phyloP scores from a whole-genome alignment of 2,329 filamentous ascomycete species.

The Penicillium hordei region DNA sequence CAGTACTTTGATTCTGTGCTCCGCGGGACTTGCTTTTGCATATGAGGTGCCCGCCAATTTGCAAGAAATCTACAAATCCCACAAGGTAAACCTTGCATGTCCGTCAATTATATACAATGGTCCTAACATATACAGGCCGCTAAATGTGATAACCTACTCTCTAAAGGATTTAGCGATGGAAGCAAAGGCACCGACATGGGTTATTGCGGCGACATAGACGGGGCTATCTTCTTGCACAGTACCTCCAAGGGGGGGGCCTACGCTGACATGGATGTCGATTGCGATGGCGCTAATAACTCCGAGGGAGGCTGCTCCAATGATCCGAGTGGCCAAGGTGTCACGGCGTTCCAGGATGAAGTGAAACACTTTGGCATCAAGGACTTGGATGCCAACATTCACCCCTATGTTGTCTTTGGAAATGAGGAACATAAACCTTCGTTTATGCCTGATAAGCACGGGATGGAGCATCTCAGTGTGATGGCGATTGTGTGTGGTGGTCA shows the following conservation, averaged over 20 bases:
- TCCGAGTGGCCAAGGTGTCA: constrained; percentile 42
- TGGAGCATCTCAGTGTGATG: constrained; percentile 56
- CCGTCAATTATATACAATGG: background rate
- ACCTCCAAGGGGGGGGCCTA: constrained; percentile 32
- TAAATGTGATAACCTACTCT: constrained; percentile 21
- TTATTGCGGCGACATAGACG: constrained; percentile 53
- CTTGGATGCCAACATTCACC: constrained; percentile 53
- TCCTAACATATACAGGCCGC: constrained; percentile 8
- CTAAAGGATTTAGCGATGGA: constrained; percentile 11
- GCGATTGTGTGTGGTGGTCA: constrained; percentile 55
- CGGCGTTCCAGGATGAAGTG: constrained; percentile 49
- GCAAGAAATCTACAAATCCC: constrained; percentile 20
- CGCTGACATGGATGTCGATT: constrained; percentile 60
- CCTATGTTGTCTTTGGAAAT: constrained; percentile 58
- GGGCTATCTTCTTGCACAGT: constrained; percentile 53
- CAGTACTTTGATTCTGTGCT: background rate
- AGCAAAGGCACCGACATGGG: constrained; percentile 10
- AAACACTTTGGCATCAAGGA: constrained; percentile 41
- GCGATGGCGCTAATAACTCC: constrained; percentile 52
- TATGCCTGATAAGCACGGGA: constrained; percentile 43
- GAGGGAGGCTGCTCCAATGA: constrained; percentile 50
- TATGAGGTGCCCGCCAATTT: constrained; percentile 21
- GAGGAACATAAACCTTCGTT: constrained; percentile 32
- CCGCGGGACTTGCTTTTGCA: constrained; percentile 6
- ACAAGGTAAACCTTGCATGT: constrained; percentile 13